phyloP scores from a whole-genome alignment of 225 moss, liverwort and hornwort species.

The Anthoceros angustus region DNA sequence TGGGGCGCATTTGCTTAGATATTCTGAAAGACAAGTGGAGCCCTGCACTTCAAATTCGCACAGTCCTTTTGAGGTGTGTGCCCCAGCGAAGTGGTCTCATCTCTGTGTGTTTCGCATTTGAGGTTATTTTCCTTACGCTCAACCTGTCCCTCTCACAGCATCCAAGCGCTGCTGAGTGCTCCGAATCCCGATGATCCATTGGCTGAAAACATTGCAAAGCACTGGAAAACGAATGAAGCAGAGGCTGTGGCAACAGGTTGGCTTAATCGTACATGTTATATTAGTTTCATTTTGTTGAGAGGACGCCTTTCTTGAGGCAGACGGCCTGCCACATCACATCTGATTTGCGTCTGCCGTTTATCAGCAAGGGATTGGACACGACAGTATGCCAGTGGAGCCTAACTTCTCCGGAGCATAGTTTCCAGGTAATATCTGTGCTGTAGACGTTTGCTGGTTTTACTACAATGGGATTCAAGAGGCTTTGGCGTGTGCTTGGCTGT shows the following conservation, averaged over 20 bases:
- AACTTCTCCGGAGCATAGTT: background rate
- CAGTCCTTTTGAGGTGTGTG: slow-evolving; percentile 68
- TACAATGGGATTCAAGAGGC: background rate
- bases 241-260: slow-evolving; percentile 88
- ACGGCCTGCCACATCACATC: too few species aligned
- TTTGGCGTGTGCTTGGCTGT: background rate
- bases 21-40: slow-evolving; percentile 99
- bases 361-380: slow-evolving; percentile 4
- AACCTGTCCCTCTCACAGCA: slow-evolving; percentile 27
- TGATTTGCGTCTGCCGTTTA: background rate
- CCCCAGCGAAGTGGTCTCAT: background rate
- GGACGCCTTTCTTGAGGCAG: background rate
- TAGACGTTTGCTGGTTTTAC: background rate
- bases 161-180: slow-evolving; percentile 94
- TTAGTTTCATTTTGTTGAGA: background rate
- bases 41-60: slow-evolving; percentile 92
- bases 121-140: background rate
- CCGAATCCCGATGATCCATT: slow-evolving; percentile 96
- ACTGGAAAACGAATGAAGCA: slow-evolving; percentile 87
- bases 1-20: slow-evolving; percentile 88
- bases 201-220: slow-evolving; percentile 92
- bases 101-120: background rate
- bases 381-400: slow-evolving; percentile 1
- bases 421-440: background rate
- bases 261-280: background rate